These are phyloP conservation scores for Tulasnella sp. DNA, from an alignment of 768 basidiomycete species.

Conservation along the genomic window DNA sequence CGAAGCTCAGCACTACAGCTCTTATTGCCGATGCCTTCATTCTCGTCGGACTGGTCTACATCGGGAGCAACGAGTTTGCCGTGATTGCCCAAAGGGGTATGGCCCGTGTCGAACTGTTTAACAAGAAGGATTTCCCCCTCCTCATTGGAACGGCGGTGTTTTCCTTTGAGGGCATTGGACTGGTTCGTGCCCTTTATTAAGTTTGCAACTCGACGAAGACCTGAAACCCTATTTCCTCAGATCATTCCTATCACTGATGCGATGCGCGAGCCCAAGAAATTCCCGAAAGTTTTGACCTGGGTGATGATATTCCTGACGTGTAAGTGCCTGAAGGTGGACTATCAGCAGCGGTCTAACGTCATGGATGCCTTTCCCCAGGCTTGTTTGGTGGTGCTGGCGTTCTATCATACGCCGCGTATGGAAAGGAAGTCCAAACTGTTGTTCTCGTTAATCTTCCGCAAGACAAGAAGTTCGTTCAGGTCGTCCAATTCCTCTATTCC, in stretches of 20 bases:
- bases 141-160: conserved; percentile 97
- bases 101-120: conserved; percentile 77
- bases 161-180: conserved; percentile 94
- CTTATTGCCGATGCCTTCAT: conserved; percentile 94
- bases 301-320: conserved; percentile 82
- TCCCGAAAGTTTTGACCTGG: conserved; percentile 74
- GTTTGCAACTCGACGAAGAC: neutral
- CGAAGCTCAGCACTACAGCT: conserved; percentile 85
- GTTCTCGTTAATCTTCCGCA: conserved; percentile 88
- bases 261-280: conserved; percentile 91
- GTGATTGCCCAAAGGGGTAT: conserved; percentile 58
- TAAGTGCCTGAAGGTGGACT: conserved; percentile 24
- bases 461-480: conserved; percentile 75
- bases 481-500: conserved; percentile 82
- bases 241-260: conserved; percentile 95
- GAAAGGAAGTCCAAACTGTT: conserved; percentile 78
- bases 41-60: conserved; percentile 73
- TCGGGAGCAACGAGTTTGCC: conserved; percentile 72
- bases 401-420: conserved; percentile 81
- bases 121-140: conserved; percentile 77
- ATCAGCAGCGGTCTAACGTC: neutral
- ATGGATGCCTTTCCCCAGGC: conserved; percentile 29
- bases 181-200: conserved; percentile 37
- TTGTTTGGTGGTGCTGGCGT: conserved; percentile 83
- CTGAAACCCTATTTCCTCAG: conserved; percentile 25